Evolutionary conservation across 179 eudicot genomes (phyloP).

Genomic region (Silene noctiflora): DNA sequence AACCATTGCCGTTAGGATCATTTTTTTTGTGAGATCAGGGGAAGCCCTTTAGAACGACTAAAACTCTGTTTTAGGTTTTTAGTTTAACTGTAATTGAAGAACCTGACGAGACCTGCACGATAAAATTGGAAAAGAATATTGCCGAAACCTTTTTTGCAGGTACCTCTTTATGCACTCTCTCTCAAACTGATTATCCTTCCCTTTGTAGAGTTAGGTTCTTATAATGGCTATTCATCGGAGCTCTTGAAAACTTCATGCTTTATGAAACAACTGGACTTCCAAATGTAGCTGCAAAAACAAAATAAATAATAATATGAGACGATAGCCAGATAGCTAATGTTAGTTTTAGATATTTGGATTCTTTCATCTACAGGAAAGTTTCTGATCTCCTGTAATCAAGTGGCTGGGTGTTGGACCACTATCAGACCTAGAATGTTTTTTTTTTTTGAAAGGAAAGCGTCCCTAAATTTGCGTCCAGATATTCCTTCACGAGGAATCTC

Average conservation of each 20-base stretch:
- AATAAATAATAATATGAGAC: not conserved
- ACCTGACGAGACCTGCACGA: not conserved
- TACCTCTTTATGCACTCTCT: not conserved
- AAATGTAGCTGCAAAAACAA: not conserved
- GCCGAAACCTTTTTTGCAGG: not conserved
- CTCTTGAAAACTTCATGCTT: not conserved
- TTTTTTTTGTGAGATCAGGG: not conserved
- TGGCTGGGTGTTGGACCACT: not conserved
- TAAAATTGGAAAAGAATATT: not conserved
- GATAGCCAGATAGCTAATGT: not conserved
- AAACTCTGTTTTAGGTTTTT: not conserved
- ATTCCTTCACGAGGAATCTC: no score
- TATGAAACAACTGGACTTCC: not conserved
- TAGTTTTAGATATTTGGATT: not conserved
- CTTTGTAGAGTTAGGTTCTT: not conserved
- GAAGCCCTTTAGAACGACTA: not conserved
- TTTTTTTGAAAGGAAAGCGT: not conserved
- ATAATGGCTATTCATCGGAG: not conserved
- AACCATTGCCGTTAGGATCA: not conserved
- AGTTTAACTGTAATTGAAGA: no score
- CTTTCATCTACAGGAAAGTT: not conserved
- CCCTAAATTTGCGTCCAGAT: not conserved
- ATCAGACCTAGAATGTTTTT: not conserved
- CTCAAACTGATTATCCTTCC: not conserved
- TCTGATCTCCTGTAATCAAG: not conserved